Evolutionary conservation across 225 moss, liverwort and hornwort genomes (phyloP), one percentile per base, ranked within the genome.

Genomic region (Polytrichum formosum): DNA sequence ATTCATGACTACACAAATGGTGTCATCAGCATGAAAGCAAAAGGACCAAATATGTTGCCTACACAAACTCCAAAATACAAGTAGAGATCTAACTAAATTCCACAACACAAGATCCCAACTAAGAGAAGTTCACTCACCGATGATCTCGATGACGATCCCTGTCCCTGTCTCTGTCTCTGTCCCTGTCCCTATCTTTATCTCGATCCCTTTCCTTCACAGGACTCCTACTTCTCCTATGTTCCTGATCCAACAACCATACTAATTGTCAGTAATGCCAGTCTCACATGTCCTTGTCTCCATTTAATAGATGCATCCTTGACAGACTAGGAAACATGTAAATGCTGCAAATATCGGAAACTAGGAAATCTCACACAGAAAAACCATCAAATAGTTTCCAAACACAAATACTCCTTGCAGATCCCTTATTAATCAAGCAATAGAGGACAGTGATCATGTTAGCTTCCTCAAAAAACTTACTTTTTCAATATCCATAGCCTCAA

Each of bases 161-260:
- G 56, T 86, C 89, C 72, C 75, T 83, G 63, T 91, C 90, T 71
- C 96, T 83, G 28, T 94, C 96, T 74, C 97, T 91, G 61, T 92
- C 94, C 76, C 92, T 98, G 33, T 91, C 96, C 70, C 87, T 86
- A 63, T 86, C 89, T 74, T 77, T 86, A 63, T 91, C 90, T 74
- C 93, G 84, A 26, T 94, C 97, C 77, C 97, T 91, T 62, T 92
- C 94, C 77, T 94, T 98, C 37, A 83, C 76, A 61, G 97, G 92
- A 75, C 94, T 98, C 79, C 93, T 85, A 81, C 96, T 96, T 74
- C 73, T 83, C 66, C 85, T 84, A 28, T 87, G 90, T 55, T 94
- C 97, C 97, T 97, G 91, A 67, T 58, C 18, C 56, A 67, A 58
- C 18, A 23, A 23, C 25, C 25, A 25, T 28, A 58, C 21, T 58